Evolutionary conservation across 331 rosid species (phyloP).

Genomic region (Malus hybrid): DNA sequence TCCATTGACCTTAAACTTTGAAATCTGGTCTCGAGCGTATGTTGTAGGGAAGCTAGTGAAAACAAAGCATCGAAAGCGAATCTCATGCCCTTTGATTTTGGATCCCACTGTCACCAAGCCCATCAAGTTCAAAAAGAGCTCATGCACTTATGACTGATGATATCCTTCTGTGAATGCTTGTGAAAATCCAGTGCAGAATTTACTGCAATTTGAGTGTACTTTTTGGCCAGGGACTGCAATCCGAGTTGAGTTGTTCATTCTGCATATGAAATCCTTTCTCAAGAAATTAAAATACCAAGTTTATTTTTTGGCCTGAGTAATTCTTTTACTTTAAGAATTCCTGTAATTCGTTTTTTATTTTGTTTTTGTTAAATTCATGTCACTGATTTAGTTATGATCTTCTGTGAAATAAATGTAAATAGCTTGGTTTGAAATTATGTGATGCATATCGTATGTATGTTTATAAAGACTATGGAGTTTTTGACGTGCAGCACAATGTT

Average conservation of each 20-base stretch:
- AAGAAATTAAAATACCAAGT: not conserved
- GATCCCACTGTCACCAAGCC: conserved; percentile 54
- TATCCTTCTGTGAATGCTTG: not conserved
- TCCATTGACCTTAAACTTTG: conserved; percentile 45
- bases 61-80: conserved; percentile 46
- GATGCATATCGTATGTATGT: not conserved
- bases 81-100: conserved; percentile 54
- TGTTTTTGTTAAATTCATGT: too few relatives aligned
- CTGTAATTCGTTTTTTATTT: not conserved
- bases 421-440: not conserved
- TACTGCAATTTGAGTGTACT: not conserved
- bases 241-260: not conserved
- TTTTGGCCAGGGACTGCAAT: not conserved
- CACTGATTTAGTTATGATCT: not conserved
- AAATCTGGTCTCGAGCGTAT: conserved; percentile 52
- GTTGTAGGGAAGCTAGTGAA: conserved; percentile 84
- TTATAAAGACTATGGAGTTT: not conserved
- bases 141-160: conserved; percentile 66
- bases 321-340: not conserved
- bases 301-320: not conserved
- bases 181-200: not conserved
- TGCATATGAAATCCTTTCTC: too few relatives aligned
- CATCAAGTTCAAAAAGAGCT: conserved; percentile 48
- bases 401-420: not conserved
- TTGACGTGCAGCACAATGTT: not conserved